These are phyloP conservation scores for Sarocladiaceae sp. DNA, from an alignment of 2,329 filamentous ascomycete genomes.

Conservation along the genomic window DNA sequence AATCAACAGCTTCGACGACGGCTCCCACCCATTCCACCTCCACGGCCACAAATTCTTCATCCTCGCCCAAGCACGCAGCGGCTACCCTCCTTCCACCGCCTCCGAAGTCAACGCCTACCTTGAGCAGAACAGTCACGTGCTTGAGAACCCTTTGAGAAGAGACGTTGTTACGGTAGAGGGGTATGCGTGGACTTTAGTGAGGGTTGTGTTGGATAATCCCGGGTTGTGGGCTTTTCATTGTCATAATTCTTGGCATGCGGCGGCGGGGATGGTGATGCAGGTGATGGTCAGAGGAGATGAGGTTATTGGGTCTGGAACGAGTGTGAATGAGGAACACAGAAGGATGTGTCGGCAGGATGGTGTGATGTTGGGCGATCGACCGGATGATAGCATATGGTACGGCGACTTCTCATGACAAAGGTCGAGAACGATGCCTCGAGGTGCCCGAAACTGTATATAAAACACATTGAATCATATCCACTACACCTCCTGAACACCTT, in stretches of 20 bases:
- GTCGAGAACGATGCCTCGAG: too few relatives aligned
- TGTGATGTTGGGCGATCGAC: not conserved
- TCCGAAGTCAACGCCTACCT: conserved; percentile 22
- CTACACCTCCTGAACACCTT: too few relatives aligned
- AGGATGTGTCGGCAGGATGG: not conserved
- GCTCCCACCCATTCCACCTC: conserved; percentile 22
- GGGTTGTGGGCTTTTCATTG: conserved; percentile 50
- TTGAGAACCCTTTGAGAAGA: conserved; percentile 29
- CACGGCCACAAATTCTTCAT: conserved; percentile 52
- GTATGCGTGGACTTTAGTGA: conserved; percentile 50
- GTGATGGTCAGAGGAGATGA: not conserved
- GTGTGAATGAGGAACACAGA: not conserved
- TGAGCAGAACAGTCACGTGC: conserved; percentile 13
- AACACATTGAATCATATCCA: too few relatives aligned
- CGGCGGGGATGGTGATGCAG: conserved; percentile 57
- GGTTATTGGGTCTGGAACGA: not conserved
- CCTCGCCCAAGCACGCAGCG: conserved; percentile 21
- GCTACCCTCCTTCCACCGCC: conserved; percentile 27
- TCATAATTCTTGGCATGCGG: conserved; percentile 50
- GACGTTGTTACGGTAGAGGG: conserved; percentile 47
- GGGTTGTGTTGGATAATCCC: conserved; percentile 53
- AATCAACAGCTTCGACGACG: conserved; percentile 56
- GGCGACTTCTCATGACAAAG: not conserved
- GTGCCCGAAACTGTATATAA: too few relatives aligned
- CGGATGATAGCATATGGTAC: conserved; percentile 1